Base-by-base conservation (phyloP, 805 yeast species). In the Metschnikowia orientalis region DNA sequence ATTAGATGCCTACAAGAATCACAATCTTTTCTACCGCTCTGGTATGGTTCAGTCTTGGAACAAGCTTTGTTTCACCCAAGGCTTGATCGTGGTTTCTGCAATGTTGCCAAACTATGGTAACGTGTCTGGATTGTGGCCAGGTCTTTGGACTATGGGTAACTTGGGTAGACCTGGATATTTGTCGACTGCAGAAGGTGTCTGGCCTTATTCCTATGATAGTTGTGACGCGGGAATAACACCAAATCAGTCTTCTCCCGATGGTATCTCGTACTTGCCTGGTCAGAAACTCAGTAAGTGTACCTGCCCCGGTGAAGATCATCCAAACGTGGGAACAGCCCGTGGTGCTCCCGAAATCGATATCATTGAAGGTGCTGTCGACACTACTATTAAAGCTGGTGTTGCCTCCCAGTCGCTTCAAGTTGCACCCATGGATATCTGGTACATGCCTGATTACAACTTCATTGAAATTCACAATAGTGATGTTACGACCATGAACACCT, bases 401-500 rank as follows among this genome's bases (percentile, higher is more conserved):
- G 54, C 53, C 6, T 47, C 67, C 9, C 71, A 66, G 42, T 62
- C 72, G 1, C 44, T 56, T 29, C 69, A 67, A 38, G 54, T 63
- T n/a, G 69, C 71, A 4, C 69, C 71, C 8, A 59, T 62, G 44
- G 71, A 67, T 36, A 52, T 63, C 16, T 63, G 70, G 69, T 62
- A 60, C 49, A 45, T 55, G 36, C 69, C 71, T 4, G 68, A 63
- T 36, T 63, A 63, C 41, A 50, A 55, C 28, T 62, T 51, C 28
- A 44, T 64, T 34, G 34, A 44, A 16, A 56, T 65, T 22, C 34
- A 48, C 20, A 47, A 61, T 37, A 12, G 25, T 16, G 48, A 51
- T 14, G 39, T 55, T 9, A 63, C 69, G 6, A 44, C 56, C 13
- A 57, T 63, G 61, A 63, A 63, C 48, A 37, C 59, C 5, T 58